Evolutionary conservation across 441 rosid genomes (phyloP).

Genomic region (Brassica hybrid): DNA sequence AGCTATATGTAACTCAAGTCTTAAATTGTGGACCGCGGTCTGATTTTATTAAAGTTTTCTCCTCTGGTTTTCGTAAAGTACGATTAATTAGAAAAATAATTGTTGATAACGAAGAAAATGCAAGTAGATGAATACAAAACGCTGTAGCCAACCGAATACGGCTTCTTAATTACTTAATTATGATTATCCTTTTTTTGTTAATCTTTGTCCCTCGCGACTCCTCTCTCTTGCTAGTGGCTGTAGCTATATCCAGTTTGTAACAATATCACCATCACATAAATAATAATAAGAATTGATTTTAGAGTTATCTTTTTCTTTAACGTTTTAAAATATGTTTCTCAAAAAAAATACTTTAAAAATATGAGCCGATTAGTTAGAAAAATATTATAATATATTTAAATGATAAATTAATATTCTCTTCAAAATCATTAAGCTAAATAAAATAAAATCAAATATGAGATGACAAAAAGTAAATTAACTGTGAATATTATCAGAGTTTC

Average conservation of each 20-base stretch:
- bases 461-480: neutral
- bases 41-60: neutral
- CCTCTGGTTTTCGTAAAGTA: neutral
- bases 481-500: neutral
- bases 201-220: conserved; percentile 28
- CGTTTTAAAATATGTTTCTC: neutral
- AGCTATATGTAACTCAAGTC: conserved; percentile 18
- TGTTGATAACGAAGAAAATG: conserved; percentile 19
- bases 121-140: conserved; percentile 8
- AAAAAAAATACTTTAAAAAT: too few species aligned
- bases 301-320: neutral
- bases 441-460: neutral
- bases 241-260: conserved; percentile 5
- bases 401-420: neutral
- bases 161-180: conserved; percentile 21
- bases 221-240: conserved; percentile 10
- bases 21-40: conserved; percentile 17
- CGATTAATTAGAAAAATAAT: neutral
- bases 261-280: neutral
- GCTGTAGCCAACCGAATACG: conserved; percentile 19
- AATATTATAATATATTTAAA: neutral
- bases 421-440: neutral
- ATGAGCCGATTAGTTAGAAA: neutral
- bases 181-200: conserved; percentile 11
- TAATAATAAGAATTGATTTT: neutral